Base-by-base conservation (phyloP, 352 stramenopile genomes). In the Globisporangium splendens region DNA sequence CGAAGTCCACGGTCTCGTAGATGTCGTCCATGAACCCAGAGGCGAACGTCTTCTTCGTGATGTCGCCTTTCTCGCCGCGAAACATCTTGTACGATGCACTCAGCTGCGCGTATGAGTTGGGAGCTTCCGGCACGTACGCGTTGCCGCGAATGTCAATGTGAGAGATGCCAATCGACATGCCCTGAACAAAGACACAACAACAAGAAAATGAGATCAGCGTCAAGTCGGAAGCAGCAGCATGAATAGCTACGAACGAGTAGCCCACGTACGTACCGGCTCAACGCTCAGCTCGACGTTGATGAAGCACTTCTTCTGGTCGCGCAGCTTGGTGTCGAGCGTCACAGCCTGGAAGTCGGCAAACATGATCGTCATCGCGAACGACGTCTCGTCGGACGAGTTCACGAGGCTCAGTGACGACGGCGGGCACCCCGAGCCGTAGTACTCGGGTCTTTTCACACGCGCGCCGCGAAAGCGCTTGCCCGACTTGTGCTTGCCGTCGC, bases 341-440 rank as follows among this genome's bases (percentile, higher is more conserved):
- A 67, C 44, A 8, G 57, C 64, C 24, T 68, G 61, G 43, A 75
- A 72, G 11, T 56, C 15, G 1, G 68, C 59, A 46, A 75, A 70
- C 11, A 75, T 38, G n/a, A 59, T 56, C 43, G 68, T 73, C 43
- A 75, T 22, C 12, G 54, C 46, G 46, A 75, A 70, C 33, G 47
- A 62, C n/a, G 64, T 54, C 2, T 51, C 56, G 50, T 75, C 68
- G 18, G 53, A 66, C 20, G 54, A 42, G 33, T 75, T 75, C 7
- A 70, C 68, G 12, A 65, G 48, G 41, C 42, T 33, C 11, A 73
- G 55, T 8, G 68, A 70, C 46, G 49, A 49, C 28, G 47, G 56
- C 13, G 64, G 68, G 20, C 68, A 73, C 2, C 68, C 68, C 0
- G 42, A 59, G 49, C 68, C 68, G 51, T 63, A 54, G 22, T 72